These are phyloP conservation scores for Irpex sp. DNA, from an alignment of 1,284 basidiomycete genomes.

Conservation along the genomic window DNA sequence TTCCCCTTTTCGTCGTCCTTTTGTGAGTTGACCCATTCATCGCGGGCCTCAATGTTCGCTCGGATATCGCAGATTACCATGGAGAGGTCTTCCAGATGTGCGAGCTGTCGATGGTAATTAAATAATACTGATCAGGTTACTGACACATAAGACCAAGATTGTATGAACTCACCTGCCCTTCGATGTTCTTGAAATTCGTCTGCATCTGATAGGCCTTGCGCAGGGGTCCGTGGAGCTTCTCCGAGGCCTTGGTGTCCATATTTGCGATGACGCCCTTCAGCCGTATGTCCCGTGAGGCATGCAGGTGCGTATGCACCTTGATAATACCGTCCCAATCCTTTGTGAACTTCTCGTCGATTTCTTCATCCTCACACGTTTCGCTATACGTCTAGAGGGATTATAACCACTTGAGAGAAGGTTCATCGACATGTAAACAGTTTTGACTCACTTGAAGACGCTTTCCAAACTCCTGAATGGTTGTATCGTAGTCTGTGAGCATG, in stretches of 20 bases:
- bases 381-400: neutral
- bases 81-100: neutral
- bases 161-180: conserved; percentile 15
- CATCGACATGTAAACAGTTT: neutral
- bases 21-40: neutral
- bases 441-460: neutral
- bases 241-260: conserved; percentile 20
- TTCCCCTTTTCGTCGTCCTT: neutral
- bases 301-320: neutral
- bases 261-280: conserved; percentile 18
- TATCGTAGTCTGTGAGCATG: neutral
- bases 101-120: neutral
- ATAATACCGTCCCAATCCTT: conserved; percentile 1
- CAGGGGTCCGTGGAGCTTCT: conserved; percentile 20
- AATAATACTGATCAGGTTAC: neutral
- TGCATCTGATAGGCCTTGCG: conserved; percentile 19
- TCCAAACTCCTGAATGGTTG: neutral
- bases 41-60: neutral
- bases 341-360: neutral
- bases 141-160: neutral
- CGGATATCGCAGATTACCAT: neutral
- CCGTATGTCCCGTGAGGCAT: conserved; percentile 9
- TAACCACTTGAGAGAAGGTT: neutral
- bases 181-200: conserved; percentile 28
- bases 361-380: neutral